These are phyloP conservation scores for Candida tammaniensis DNA, from an alignment of 805 yeast genomes.

Conservation along the genomic window DNA sequence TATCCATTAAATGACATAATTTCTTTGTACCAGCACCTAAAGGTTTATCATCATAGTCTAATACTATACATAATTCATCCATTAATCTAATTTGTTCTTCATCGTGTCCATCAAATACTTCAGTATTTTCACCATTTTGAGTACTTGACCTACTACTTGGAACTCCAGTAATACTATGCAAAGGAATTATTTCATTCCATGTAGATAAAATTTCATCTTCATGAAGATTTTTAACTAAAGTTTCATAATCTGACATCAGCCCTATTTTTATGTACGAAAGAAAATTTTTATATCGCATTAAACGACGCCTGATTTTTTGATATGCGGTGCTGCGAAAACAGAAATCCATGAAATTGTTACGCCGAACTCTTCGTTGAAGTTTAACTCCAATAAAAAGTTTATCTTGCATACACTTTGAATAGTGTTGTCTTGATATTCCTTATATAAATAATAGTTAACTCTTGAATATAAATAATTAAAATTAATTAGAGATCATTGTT, in stretches of 20 bases:
- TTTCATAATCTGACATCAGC: conserved; percentile 12
- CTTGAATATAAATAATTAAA: too few relatives aligned
- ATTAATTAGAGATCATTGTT: too few relatives aligned
- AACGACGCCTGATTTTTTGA: conserved; percentile 2
- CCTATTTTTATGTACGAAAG: too few relatives aligned
- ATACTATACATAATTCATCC: conserved; percentile 95
- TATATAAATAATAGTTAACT: too few relatives aligned
- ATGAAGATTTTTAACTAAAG: conserved; percentile 52
- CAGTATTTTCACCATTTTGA: conserved; percentile 27
- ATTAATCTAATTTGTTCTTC: conserved; percentile 90
- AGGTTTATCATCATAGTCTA: conserved; percentile 83
- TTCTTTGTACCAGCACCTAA: conserved; percentile 94
- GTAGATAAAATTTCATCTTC: conserved; percentile 48
- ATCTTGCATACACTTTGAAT: too few relatives aligned
- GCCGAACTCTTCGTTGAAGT: too few relatives aligned
- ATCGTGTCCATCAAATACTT: conserved; percentile 81
- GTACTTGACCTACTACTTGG: conserved; percentile 40
- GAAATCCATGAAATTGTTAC: too few relatives aligned
- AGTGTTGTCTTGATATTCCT: too few relatives aligned
- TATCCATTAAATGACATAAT: conserved; percentile 81
- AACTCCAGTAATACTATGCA: conserved; percentile 58
- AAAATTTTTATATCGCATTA: conserved; percentile 7
- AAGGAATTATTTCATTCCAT: conserved; percentile 70
- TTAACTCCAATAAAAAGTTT: too few relatives aligned
- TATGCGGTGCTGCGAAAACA: background rate